Percentiles rank a stretch among this genome's conserved stretches.
Evolutionary conservation across 2,329 filamentous ascomycete species (phyloP).

Genomic region (Pestalotiopsis sp.): DNA sequence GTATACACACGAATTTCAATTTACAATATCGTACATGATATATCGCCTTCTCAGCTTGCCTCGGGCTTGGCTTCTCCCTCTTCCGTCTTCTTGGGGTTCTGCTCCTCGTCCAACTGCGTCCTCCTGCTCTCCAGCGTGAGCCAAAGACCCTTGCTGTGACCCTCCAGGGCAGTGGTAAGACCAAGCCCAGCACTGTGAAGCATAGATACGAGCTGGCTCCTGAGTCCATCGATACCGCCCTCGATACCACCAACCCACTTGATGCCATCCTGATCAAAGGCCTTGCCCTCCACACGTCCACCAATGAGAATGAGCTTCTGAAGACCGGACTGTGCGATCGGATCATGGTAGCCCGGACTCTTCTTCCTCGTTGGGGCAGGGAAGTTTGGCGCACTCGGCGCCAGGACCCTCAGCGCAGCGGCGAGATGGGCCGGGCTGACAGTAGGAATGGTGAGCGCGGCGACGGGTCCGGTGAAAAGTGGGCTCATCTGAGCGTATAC

Average conservation of each 20-base stretch:
- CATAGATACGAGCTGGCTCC: slow-evolving; percentile 77
- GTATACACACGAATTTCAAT: slow-evolving; percentile 6
- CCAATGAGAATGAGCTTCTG: slow-evolving; percentile 87
- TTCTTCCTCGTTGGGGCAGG: slow-evolving; percentile 74
- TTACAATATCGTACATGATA: slow-evolving; percentile 8
- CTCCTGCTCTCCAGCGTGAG: slow-evolving; percentile 83
- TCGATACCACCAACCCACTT: slow-evolving; percentile 71
- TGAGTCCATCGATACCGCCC: slow-evolving; percentile 77
- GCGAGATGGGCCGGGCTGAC: slow-evolving; percentile 85
- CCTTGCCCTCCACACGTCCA: slow-evolving; percentile 80
- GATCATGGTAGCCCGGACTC: slow-evolving; percentile 80
- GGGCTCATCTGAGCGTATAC: slow-evolving; percentile 65
- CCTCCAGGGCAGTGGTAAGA: slow-evolving; percentile 77
- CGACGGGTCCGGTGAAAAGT: slow-evolving; percentile 79
- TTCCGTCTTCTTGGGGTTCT: slow-evolving; percentile 32
- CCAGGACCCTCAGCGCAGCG: slow-evolving; percentile 74
- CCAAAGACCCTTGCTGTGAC: slow-evolving; percentile 79
- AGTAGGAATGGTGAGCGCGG: slow-evolving; percentile 74
- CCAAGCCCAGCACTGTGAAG: slow-evolving; percentile 79
- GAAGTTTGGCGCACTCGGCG: slow-evolving; percentile 71
- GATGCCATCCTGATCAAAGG: slow-evolving; percentile 74
- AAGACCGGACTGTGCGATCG: slow-evolving; percentile 74
- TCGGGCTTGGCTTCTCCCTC: slow-evolving; percentile 25
- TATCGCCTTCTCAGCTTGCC: slow-evolving; percentile 18
- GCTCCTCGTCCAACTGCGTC: slow-evolving; percentile 77